Evolutionary conservation across 352 stramenopile genomes (phyloP).

Genomic region (Sclerospora graminicola): DNA sequence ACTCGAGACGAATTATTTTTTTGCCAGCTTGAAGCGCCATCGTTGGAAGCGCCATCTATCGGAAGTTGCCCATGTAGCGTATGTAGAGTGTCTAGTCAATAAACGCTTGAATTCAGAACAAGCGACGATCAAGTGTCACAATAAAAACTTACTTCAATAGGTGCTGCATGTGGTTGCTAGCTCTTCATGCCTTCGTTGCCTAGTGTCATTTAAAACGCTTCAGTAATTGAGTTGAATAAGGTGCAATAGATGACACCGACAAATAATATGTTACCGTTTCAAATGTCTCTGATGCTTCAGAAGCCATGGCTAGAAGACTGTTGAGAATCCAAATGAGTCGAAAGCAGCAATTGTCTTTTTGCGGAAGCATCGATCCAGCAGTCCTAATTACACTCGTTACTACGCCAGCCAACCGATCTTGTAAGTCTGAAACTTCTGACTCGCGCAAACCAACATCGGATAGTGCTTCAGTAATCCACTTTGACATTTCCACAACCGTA

Average conservation of each 20-base stretch:
- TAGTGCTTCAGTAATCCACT: slow-evolving; percentile 65
- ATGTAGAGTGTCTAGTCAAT: slow-evolving; percentile 42
- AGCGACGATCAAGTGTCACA: neutral
- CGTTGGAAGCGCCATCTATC: slow-evolving; percentile 43
- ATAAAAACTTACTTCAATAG: slow-evolving; percentile 31
- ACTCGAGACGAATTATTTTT: slow-evolving; percentile 52
- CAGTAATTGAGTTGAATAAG: too few species aligned
- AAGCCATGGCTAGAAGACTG: slow-evolving; percentile 50
- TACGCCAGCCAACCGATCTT: slow-evolving; percentile 55
- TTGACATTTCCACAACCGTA: slow-evolving; percentile 2
- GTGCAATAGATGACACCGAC: neutral
- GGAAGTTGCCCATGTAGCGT: slow-evolving; percentile 38
- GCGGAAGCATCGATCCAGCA: slow-evolving; percentile 25
- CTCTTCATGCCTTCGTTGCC: slow-evolving; percentile 24
- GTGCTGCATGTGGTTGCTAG: slow-evolving; percentile 24
- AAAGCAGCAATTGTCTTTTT: slow-evolving; percentile 44
- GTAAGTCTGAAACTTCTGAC: slow-evolving; percentile 58
- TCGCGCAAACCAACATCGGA: slow-evolving; percentile 57
- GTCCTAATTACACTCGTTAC: slow-evolving; percentile 54
- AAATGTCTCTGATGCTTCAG: slow-evolving; percentile 35
- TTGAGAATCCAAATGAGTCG: slow-evolving; percentile 77
- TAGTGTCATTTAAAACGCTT: slow-evolving; percentile 10
- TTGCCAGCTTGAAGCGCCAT: slow-evolving; percentile 33
- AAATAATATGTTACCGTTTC: slow-evolving; percentile 32
- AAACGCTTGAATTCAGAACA: neutral